Evolutionary conservation across 441 rosid species (phyloP).

Genomic region (Macaranga tanarius): DNA sequence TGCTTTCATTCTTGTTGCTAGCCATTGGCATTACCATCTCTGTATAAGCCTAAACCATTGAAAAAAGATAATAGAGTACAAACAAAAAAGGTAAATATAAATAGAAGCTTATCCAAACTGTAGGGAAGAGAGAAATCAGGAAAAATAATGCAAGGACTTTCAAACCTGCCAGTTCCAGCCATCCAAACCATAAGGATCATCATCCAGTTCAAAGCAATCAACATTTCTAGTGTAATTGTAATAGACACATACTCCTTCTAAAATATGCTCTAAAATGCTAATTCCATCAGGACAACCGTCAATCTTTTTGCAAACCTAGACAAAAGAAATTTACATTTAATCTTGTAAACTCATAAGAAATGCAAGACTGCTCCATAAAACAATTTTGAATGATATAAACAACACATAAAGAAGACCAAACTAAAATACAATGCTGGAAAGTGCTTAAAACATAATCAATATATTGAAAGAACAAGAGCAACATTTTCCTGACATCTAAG

Average conservation of each 20-base stretch:
- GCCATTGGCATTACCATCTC: constrained; percentile 98
- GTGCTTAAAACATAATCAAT: not conserved
- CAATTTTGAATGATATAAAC: no score
- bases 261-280: constrained; percentile 63
- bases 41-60: constrained; percentile 63
- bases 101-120: constrained; percentile 4
- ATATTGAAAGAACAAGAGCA: constrained; percentile 2
- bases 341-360: not conserved
- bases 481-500: not conserved
- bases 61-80: constrained; percentile 7
- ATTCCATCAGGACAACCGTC: constrained; percentile 50
- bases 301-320: constrained; percentile 71
- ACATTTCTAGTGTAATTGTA: constrained; percentile 73
- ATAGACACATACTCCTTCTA: constrained; percentile 60
- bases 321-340: not conserved
- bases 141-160: constrained; percentile 5
- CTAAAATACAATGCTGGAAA: not conserved
- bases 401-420: not conserved
- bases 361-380: not conserved
- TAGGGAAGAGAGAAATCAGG: not conserved
- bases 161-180: constrained; percentile 93
- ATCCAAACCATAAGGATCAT: constrained; percentile 88
- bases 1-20: constrained; percentile 53
- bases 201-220: constrained; percentile 76
- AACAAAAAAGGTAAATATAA: not conserved